Evolutionary conservation across 352 stramenopile genomes (phyloP).

Genomic region (Phytophthora citrophthora): DNA sequence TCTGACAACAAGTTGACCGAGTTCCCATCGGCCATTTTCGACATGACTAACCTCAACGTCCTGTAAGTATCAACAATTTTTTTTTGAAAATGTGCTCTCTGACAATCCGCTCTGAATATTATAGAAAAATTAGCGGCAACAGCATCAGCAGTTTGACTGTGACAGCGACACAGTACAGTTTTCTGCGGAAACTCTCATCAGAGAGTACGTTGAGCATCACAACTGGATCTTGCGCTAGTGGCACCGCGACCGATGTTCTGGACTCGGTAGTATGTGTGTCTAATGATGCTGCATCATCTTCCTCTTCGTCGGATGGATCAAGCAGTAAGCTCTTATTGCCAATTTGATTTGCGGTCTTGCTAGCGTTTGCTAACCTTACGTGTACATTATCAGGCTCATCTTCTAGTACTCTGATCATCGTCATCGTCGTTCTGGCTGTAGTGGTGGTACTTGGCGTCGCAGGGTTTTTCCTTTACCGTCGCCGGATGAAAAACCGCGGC

Average conservation of each 20-base stretch:
- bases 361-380: conserved; percentile 3
- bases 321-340: conserved; percentile 16
- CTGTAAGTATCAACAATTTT: conserved; percentile 40
- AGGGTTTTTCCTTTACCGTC: conserved; percentile 60
- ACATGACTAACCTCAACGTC: conserved; percentile 72
- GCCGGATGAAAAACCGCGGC: conserved; percentile 48
- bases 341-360: no score
- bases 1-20: conserved; percentile 57
- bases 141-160: conserved; percentile 52
- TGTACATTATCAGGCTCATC: conserved; percentile 30
- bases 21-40: conserved; percentile 67
- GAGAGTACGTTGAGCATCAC: conserved; percentile 54
- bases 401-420: conserved; percentile 54
- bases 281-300: conserved; percentile 8
- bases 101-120: background rate
- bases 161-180: conserved; percentile 48
- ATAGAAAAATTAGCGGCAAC: conserved; percentile 64
- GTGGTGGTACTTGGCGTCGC: conserved; percentile 52
- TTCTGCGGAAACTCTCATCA: conserved; percentile 48
- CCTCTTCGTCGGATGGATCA: conserved; percentile 22
- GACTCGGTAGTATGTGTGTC: conserved; percentile 65
- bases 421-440: conserved; percentile 55
- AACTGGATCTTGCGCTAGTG: conserved; percentile 39
- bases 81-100: background rate
- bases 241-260: conserved; percentile 50